Base-by-base conservation (phyloP, 2,329 filamentous ascomycete species). In the Fusarium oligoseptatum region DNA sequence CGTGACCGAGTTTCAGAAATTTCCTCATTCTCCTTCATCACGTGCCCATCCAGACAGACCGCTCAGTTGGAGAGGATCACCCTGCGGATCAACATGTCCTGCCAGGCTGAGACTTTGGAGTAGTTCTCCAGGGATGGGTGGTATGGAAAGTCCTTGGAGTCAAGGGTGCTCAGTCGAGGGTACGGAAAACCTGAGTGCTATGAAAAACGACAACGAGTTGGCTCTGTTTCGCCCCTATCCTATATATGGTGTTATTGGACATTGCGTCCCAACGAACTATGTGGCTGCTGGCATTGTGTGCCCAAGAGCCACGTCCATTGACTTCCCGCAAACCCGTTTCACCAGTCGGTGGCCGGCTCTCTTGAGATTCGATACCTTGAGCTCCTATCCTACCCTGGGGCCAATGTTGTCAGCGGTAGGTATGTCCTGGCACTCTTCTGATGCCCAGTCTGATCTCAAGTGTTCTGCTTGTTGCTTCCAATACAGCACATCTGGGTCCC, bases 21-120 rank as follows among this genome's bases (percentile, higher is more conserved):
- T 56, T 39, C 32, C 45, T 39, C 36, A 15, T 29, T 32, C 32
- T n/a, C n/a, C 6, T 24, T n/a, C 3, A 32, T 68, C 71, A 74
- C 71, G 71, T 74, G 71, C 20, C 8, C 10, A 17, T 27, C 56
- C 8, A 3, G 14, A 58, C 34, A 58, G 34, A 58, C 27, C 48
- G 15, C 15, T 39, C 20, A 14, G 56, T 27, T 20, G 22, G 15
- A n/a, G 36, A 36, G 6, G 22, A 58, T 27, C 22, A 17, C 32
- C 17, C 8, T 20, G 27, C 48, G 17, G 48, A 39, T 60, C 55
- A 39, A 29, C n/a, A 58, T 58, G 5, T 29, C 27, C 12, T 15
- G n/a, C 15, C 32, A 52, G 48, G 48, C 24, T 22, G 34, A n/a
- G 34, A 39, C 22, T 41, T 17, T 43, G 37, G 57, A 60, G 57